Evolutionary conservation across 495 filamentous ascomycete genomes (phyloP), one percentile per base, ranked within the genome.

Genomic region (Penicillium odoratum): DNA sequence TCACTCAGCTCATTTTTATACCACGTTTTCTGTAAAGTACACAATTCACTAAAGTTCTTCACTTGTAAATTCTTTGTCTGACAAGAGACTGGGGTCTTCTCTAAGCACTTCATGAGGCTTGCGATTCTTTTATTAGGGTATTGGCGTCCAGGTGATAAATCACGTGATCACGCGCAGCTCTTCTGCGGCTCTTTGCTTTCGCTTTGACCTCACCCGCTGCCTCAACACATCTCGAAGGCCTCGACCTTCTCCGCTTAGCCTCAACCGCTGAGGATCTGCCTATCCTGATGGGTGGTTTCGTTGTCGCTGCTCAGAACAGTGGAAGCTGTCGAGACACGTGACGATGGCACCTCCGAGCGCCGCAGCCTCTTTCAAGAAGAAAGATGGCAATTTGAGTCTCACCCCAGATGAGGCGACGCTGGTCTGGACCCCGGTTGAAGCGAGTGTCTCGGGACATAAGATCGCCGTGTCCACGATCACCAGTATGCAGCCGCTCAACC

Each of bases 291-390:
- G 75, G 75, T 72, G 66, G 71, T 72, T 66, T 58, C 59, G 57
- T 70, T 67, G 62, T 61, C 65, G 60, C 63, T 52, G 63, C 63
- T 57, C 69, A 72, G 65, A 68, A 77, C 69, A 75, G 74, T 77
- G 76, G 68, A 73, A 68, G 70, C 73, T 71, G 72, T 71, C 67
- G 62, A 74, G 63, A 68, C 64, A 60, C 64, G 65, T 63, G 66
- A 76, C 68, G 65, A 79, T 79, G 75, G 73, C 87, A 68, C 75
- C 86, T 69, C 82, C 83, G 53, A 84, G 82, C 71, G 90, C 85
- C 66, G 81, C 82, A 57, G 88, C 91, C 56, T 80, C 85, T 52
- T 97, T 93, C 81, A 98, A 97, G 78, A 98, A 98, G 81, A 92
- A 93, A 76, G 92, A 97, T 79, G 94, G 94, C 69, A 84, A 82